Base-by-base conservation (phyloP, 2,329 filamentous ascomycete genomes). In the Ophiostoma ulmi region DNA sequence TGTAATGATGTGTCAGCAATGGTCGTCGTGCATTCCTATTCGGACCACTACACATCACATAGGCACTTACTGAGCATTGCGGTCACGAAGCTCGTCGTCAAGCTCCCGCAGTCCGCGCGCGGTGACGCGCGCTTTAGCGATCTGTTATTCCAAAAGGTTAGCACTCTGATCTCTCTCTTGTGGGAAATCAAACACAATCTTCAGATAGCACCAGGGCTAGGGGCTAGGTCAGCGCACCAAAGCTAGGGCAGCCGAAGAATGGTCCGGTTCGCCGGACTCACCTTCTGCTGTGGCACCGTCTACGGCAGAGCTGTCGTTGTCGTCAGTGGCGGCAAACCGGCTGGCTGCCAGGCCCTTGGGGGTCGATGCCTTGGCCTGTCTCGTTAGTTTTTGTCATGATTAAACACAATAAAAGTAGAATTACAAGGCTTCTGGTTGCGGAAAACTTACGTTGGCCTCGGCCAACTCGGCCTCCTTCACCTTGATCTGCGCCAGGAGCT, bases 221-320 rank as follows among this genome's bases (percentile, higher is more conserved):
- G 73, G 73, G 73, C 61, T 31, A 36, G 68, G 48, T 52, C 73
- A 55, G 77, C 88, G 84, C 85, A 90, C 88, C 87, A 85, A 87
- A 81, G 87, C 87, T 80, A 90, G 83, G 80, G 87, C 88, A 78
- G 84, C 82, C 78, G 87, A 89, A 79, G 87, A 87, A 82, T 86
- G 81, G 78, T 90, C 87, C 76, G 78, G 76, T 76, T 86, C 83
- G 76, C 81, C 80, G 78, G 81, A 81, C 86, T 89, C 87, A 86
- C 85, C 86, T 86, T 85, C 84, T 78, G 81, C 81, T 76, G 78
- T 76, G 70, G 75, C 73, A 72, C 78, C 78, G 48, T 67, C 67
- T 8, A 75, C 76, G 64, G 77, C 76, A 69, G 74, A 76, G 74
- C 73, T 72, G 58, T 76, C 76, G 71, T 71, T 71, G 66, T 71